These are phyloP conservation scores for Agapanthus africanus DNA, from an alignment of 106 monocot species.

Conservation along the genomic window DNA sequence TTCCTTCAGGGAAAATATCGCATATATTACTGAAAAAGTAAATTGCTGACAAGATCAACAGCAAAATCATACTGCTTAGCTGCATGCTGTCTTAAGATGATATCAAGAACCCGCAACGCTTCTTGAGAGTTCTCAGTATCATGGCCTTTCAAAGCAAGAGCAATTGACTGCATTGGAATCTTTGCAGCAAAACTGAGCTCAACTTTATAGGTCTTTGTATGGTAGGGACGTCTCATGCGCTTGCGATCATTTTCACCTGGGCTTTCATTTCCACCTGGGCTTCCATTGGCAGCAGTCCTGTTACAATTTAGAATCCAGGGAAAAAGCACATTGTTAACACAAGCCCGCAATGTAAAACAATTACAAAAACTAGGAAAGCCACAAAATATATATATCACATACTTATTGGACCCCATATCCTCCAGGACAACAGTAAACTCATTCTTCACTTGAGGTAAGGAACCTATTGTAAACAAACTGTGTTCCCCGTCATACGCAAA, in stretches of 20 bases:
- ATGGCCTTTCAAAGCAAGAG: slow-evolving; percentile 56
- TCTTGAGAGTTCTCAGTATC: slow-evolving; percentile 80
- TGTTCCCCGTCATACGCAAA: slow-evolving; percentile 96
- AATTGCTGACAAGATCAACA: background rate
- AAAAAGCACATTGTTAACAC: background rate
- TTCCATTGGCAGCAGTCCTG: slow-evolving; percentile 31
- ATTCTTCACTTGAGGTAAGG: slow-evolving; percentile 74
- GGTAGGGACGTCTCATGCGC: slow-evolving; percentile 39
- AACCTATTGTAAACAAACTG: slow-evolving; percentile 69
- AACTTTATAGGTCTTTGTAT: slow-evolving; percentile 71
- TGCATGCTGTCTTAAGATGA: slow-evolving; percentile 78
- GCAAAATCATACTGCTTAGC: slow-evolving; percentile 49
- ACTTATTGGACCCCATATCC: slow-evolving; percentile 51
- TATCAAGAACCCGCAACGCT: slow-evolving; percentile 82
- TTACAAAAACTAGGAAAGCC: background rate
- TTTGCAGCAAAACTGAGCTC: slow-evolving; percentile 75
- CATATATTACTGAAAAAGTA: too few species aligned
- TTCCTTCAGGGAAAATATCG: too few species aligned
- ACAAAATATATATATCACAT: background rate
- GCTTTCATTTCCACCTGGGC: slow-evolving; percentile 44
- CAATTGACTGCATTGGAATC: slow-evolving; percentile 73
- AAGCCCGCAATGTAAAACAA: too few species aligned
- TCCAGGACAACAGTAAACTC: slow-evolving; percentile 75
- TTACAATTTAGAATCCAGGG: background rate
- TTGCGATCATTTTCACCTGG: slow-evolving; percentile 60